Base-by-base conservation (phyloP, 345 rosid genomes). In the Linum usitatissimum region DNA sequence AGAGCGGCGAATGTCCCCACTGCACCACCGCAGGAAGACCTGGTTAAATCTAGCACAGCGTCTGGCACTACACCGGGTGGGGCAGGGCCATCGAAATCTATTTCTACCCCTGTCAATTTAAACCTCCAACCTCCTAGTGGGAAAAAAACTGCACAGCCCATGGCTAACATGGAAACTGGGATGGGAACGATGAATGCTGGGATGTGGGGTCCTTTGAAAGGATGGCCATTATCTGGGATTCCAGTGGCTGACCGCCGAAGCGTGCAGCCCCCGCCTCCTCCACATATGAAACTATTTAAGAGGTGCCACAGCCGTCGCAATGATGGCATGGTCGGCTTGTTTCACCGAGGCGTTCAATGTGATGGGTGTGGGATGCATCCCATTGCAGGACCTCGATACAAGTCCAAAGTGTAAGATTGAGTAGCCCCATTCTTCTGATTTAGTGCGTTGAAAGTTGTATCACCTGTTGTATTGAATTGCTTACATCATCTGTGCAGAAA, bases 301-400 rank as follows among this genome's bases (percentile, higher is more conserved):
- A 78, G 74, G 67, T 69, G 68, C 73, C 18, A 13, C 40, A 23
- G 54, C 70, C 66, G 36, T 31, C 36, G 28, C 23, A 55, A 61
- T 39, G 79, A 80, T 72, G 66, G 57, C 65, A 36, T 62, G 65
- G 62, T 57, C 39, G 86, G 83, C 53, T 69, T 79, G 62, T 86
- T 90, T 70, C 99, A 94, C 72, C 86, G 56, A 68, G 97, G 96
- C 31, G 80, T 94, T 64, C 84, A 76, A 3, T 94, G 99, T 69
- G 99, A 88, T 68, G 89, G 84, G 15, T 94, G 99, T 75, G 97
- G 97, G 60, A 87, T 72, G 77, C 77, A 76, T 78, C 97, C 99
- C 17, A 94, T 94, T 31, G 80, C 83, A 34, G 99, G 99, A 28
- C 84, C 86, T 65, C 82, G 99, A 9, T 88, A 79, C 73, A 90